Conservation (phyloP, 371 early-diverging fungal genomes). For the Aphelidium insulamus region DNA sequence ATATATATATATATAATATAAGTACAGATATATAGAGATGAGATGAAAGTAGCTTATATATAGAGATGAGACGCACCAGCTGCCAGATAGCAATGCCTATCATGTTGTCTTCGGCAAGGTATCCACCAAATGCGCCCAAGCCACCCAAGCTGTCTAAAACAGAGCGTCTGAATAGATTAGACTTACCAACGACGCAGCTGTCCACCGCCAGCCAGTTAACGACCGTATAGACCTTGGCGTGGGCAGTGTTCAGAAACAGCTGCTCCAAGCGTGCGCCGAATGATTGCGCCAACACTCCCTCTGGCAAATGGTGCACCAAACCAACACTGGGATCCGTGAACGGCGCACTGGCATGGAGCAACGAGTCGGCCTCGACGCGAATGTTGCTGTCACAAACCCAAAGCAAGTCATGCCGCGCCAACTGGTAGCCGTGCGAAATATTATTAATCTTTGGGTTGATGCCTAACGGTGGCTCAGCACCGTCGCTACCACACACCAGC, state of each 20-base stretch:
- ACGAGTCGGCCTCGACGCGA: conserved; percentile 39
- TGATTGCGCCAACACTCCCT: conserved; percentile 40
- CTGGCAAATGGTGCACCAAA: conserved; percentile 75
- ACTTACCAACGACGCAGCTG: conserved; percentile 82
- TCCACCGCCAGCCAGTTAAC: conserved; percentile 63
- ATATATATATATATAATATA: too few species aligned
- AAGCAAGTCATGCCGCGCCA: conserved; percentile 60
- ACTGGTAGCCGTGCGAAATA: conserved; percentile 51
- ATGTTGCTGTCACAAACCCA: conserved; percentile 90
- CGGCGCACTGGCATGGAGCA: conserved; percentile 52
- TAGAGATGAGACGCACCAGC: conserved; percentile 33
- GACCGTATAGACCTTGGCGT: conserved; percentile 79
- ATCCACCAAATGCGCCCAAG: conserved; percentile 54
- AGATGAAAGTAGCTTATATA: neutral
- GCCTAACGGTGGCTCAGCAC: conserved; percentile 11
- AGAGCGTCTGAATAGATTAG: conserved; percentile 69
- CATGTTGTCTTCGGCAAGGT: conserved; percentile 84
- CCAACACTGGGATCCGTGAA: conserved; percentile 51
- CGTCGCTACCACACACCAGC: conserved; percentile 39
- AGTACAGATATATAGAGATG: too few species aligned
- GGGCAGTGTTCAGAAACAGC: conserved; percentile 63
- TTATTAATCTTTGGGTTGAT: conserved; percentile 92
- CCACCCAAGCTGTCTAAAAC: conserved; percentile 61
- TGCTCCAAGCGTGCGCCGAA: conserved; percentile 66
- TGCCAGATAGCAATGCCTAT: conserved; percentile 68